A percentile compares a stretch with the other conserved stretches of the same genome.
These are phyloP conservation scores for Citrus maxima DNA, from an alignment of 345 rosid genomes.

Conservation along the genomic window DNA sequence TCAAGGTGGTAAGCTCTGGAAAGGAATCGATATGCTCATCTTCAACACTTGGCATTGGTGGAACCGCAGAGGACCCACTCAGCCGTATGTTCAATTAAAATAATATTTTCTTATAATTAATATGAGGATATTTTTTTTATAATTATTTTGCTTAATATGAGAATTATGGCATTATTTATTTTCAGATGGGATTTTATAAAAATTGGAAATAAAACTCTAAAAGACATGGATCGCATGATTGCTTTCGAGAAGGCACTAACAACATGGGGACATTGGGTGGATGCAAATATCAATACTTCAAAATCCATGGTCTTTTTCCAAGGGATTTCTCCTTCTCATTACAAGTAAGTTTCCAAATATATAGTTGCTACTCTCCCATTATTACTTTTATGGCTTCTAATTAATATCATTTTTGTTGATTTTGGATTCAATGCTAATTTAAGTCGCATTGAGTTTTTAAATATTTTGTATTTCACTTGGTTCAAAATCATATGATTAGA, in stretches of 20 bases:
- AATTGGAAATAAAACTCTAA: slow-evolving; percentile 33
- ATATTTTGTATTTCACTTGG: no score
- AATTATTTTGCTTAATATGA: background rate
- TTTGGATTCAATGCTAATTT: no score
- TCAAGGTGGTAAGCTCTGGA: slow-evolving; percentile 62
- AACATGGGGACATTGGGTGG: slow-evolving; percentile 85
- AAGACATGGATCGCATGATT: slow-evolving; percentile 71
- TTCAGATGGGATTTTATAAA: slow-evolving; percentile 74
- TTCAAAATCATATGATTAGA: no score
- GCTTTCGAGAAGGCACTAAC: slow-evolving; percentile 64
- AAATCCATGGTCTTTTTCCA: slow-evolving; percentile 65
- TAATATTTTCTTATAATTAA: background rate
- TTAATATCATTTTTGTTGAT: no score
- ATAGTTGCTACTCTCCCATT: background rate
- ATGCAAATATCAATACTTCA: slow-evolving; percentile 47
- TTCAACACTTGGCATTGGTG: slow-evolving; percentile 98
- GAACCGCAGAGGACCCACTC: slow-evolving; percentile 64
- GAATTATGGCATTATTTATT: background rate
- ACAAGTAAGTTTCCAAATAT: slow-evolving; percentile 43
- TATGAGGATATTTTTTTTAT: background rate
- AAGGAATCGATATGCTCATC: slow-evolving; percentile 54
- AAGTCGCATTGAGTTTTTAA: no score
- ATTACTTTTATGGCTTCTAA: no score
- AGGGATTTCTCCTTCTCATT: slow-evolving; percentile 86
- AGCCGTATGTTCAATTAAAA: slow-evolving; percentile 46